These are phyloP conservation scores for Sporothrix inflata DNA, from an alignment of 2,329 filamentous ascomycete genomes.

Conservation along the genomic window DNA sequence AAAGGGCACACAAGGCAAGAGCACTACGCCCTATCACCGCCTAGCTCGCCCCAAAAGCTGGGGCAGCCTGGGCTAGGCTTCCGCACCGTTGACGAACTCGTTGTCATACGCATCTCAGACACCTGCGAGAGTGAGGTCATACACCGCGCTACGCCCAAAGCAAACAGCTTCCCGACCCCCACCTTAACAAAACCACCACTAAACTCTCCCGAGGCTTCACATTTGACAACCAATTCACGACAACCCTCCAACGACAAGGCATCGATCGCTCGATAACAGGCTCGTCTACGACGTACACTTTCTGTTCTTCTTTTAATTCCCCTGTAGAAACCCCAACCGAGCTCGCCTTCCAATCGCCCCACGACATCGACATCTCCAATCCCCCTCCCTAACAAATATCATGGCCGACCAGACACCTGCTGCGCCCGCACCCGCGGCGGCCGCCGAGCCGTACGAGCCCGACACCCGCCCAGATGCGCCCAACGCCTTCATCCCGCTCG, in stretches of 20 bases:
- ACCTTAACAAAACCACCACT: background rate
- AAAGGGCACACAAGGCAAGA: background rate
- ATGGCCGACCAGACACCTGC: slow-evolving; percentile 20
- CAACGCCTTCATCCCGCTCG: slow-evolving; percentile 60
- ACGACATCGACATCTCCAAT: background rate
- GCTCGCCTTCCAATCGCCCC: too few species aligned
- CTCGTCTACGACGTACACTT: background rate
- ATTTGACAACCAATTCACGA: background rate
- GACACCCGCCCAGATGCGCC: slow-evolving; percentile 20
- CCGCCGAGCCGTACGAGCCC: slow-evolving; percentile 20
- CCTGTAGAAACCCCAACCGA: background rate
- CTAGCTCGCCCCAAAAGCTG: background rate
- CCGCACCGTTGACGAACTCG: slow-evolving; percentile 10
- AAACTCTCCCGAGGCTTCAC: background rate
- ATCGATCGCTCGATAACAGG: background rate
- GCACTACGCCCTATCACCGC: too few species aligned
- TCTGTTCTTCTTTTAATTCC: background rate
- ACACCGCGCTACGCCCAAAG: slow-evolving; percentile 17
- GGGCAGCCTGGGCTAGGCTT: slow-evolving; percentile 18
- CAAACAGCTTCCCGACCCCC: slow-evolving; percentile 12
- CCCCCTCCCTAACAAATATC: background rate
- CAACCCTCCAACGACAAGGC: background rate
- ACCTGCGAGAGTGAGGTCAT: slow-evolving; percentile 13
- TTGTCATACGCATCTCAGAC: slow-evolving; percentile 1
- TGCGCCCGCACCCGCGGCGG: background rate